Percentiles rank a stretch among this genome's conserved stretches.
These are phyloP conservation scores for Salicornia ramosissima DNA, from an alignment of 148 eudicot genomes.

Conservation along the genomic window DNA sequence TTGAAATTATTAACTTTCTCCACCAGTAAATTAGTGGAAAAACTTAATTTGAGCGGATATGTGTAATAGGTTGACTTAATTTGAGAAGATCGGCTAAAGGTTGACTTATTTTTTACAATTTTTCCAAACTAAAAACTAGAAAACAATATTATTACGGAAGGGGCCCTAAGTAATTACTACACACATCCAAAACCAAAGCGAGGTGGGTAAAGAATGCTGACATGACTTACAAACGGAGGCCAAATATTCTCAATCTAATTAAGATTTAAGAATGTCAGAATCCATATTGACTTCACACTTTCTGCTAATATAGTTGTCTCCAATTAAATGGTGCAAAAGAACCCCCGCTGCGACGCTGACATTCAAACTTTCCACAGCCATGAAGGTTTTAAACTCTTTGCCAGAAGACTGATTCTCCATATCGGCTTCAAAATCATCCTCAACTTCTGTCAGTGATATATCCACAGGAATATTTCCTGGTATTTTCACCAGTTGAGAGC, in stretches of 20 bases:
- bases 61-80: too few species aligned
- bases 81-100: too few species aligned
- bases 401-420: conserved; percentile 22
- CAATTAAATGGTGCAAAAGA: conserved; percentile 82
- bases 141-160: too few species aligned
- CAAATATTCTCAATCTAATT: conserved; percentile 15
- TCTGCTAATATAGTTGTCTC: conserved; percentile 34
- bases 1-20: too few species aligned
- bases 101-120: too few species aligned
- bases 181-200: neutral
- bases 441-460: conserved; percentile 29
- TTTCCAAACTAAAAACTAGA: neutral
- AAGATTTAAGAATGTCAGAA: conserved; percentile 17
- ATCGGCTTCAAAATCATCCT: conserved; percentile 36
- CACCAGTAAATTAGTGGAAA: too few species aligned
- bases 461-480: conserved; percentile 65
- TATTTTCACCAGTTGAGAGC: conserved; percentile 63
- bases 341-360: conserved; percentile 99
- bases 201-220: neutral
- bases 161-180: neutral
- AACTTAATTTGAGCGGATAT: too few species aligned
- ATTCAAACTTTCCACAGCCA: conserved; percentile 98
- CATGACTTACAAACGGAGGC: conserved; percentile 3
- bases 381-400: conserved; percentile 64
- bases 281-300: conserved; percentile 2